These are phyloP conservation scores for Cutaneotrichosporon cyanovorans DNA, from an alignment of 1,284 basidiomycete genomes.

Conservation along the genomic window DNA sequence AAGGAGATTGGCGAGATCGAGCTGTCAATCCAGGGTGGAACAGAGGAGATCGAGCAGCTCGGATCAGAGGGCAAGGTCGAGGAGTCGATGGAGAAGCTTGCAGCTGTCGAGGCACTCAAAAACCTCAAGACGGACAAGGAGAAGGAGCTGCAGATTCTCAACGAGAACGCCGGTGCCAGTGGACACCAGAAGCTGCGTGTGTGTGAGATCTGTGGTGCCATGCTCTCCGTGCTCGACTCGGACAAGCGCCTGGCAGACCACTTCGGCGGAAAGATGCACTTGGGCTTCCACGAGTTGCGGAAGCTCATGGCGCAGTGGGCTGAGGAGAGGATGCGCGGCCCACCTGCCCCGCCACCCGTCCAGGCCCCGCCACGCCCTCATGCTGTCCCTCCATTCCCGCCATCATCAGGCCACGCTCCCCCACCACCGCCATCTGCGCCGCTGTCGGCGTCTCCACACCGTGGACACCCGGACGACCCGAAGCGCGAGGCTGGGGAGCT, in stretches of 20 bases:
- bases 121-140: slow-evolving; percentile 94
- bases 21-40: slow-evolving; percentile 94
- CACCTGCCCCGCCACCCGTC: slow-evolving; percentile 2
- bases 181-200: slow-evolving; percentile 98
- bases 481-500: slow-evolving; percentile 44
- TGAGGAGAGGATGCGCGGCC: slow-evolving; percentile 73
- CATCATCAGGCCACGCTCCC: slow-evolving; percentile 1
- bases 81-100: slow-evolving; percentile 94
- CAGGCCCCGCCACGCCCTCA: slow-evolving; percentile 28
- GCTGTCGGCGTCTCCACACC: slow-evolving; percentile 12
- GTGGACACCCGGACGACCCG: slow-evolving; percentile 38
- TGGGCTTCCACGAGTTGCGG: slow-evolving; percentile 95
- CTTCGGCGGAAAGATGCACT: slow-evolving; percentile 99
- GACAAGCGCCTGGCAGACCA: slow-evolving; percentile 98
- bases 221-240: slow-evolving; percentile 93
- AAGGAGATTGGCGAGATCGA: slow-evolving; percentile 99
- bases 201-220: slow-evolving; percentile 98
- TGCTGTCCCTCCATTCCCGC: slow-evolving; percentile 22
- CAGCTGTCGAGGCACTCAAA: slow-evolving; percentile 95
- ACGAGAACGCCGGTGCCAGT: slow-evolving; percentile 95
- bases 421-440: slow-evolving; percentile 8
- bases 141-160: slow-evolving; percentile 90
- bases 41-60: slow-evolving; percentile 92
- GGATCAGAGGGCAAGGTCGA: slow-evolving; percentile 98
- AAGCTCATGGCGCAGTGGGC: slow-evolving; percentile 84